Conservation (phyloP, 208 protist species). For the Vickermania ingenoplastis region DNA sequence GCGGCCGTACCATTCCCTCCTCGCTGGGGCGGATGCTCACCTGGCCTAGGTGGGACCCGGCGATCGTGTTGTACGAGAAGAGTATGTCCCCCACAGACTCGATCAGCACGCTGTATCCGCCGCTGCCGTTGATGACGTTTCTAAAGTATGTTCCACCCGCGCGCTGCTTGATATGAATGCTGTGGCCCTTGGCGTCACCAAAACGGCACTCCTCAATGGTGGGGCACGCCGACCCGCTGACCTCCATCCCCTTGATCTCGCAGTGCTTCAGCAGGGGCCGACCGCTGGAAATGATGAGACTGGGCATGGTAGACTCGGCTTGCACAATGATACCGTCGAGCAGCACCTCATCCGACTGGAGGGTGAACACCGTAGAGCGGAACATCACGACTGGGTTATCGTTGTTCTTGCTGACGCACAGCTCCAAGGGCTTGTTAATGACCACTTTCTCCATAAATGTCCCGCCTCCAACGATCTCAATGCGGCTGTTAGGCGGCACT, state of each 20-base stretch:
- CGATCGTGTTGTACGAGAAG: conserved; percentile 31
- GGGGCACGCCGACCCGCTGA: conserved; percentile 23
- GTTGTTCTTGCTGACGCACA: conserved; percentile 16
- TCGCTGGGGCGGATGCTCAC: conserved; percentile 14
- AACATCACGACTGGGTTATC: conserved; percentile 13
- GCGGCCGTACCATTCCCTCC: conserved; percentile 10
- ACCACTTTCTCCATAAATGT: conserved; percentile 25
- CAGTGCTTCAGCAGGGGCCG: conserved; percentile 17
- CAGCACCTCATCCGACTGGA: conserved; percentile 21
- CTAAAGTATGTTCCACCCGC: conserved; percentile 21
- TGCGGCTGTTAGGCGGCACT: conserved; percentile 29
- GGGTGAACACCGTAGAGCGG: conserved; percentile 14
- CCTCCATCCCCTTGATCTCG: conserved; percentile 22
- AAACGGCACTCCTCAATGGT: conserved; percentile 23
- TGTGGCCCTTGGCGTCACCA: conserved; percentile 16
- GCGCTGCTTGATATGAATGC: conserved; percentile 15
- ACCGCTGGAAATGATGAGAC: conserved; percentile 14
- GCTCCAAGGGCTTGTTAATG: conserved; percentile 30
- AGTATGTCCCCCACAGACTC: conserved; percentile 13
- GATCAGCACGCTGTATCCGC: conserved; percentile 23
- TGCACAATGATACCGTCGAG: conserved; percentile 23
- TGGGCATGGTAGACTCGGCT: conserved; percentile 10
- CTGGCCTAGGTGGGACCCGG: conserved; percentile 15
- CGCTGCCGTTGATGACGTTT: conserved; percentile 28
- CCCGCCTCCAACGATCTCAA: conserved; percentile 32